phyloP scores from a whole-genome alignment of 495 filamentous ascomycete species.

The Lasiosphaeria ovina region DNA sequence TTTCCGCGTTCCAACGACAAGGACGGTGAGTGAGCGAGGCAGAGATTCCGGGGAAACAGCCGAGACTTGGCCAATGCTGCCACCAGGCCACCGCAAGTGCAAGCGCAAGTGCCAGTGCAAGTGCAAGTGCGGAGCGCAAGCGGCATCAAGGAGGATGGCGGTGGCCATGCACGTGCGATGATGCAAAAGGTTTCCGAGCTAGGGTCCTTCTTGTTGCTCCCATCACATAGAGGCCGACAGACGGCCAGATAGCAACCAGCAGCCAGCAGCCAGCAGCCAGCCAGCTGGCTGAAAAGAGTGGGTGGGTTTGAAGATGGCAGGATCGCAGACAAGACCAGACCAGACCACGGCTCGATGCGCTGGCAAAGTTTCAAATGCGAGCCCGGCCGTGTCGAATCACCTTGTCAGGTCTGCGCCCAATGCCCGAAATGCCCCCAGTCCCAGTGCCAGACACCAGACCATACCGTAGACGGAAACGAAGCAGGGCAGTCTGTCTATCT shows the following conservation, averaged over 20 bases:
- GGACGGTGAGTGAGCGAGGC: neutral
- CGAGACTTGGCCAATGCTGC: constrained; percentile 7
- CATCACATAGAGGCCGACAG: neutral
- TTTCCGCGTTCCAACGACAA: neutral
- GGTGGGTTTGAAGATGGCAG: constrained; percentile 17
- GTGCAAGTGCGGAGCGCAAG: neutral
- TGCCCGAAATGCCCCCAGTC: constrained; percentile 6
- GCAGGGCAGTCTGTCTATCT: neutral
- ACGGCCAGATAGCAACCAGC: neutral
- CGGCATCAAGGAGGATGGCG: too few relatives aligned
- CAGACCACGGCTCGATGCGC: constrained; percentile 27
- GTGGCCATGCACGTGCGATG: too few relatives aligned
- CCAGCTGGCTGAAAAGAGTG: neutral
- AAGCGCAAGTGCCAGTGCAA: neutral
- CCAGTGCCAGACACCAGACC: neutral
- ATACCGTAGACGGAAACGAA: constrained; percentile 6
- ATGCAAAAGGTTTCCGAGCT: too few relatives aligned
- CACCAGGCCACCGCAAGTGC: neutral
- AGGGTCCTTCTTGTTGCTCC: too few relatives aligned
- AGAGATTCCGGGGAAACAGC: constrained; percentile 9
- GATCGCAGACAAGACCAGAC: constrained; percentile 9
- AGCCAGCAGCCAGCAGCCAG: neutral
- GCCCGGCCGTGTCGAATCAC: constrained; percentile 22
- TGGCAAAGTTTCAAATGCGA: constrained; percentile 37
- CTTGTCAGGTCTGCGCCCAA: constrained; percentile 9